phyloP scores from a whole-genome alignment of 78 protist species.

The slime mould (Dictyostelium discoideum) region dicty_2.7 NC_007090.3:3325001-3325500 shows the following conservation, averaged over 20 bases:
- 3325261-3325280: slow-evolving; percentile 99
- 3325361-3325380: slow-evolving; percentile 98
- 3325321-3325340: slow-evolving; percentile 94
- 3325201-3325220: slow-evolving; percentile 92
- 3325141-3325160: slow-evolving; percentile 96
- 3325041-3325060: slow-evolving; percentile 91
- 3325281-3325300: slow-evolving; percentile 97
- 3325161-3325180: slow-evolving; percentile 94
- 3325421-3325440: slow-evolving; percentile 99
- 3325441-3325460: slow-evolving; percentile 91
- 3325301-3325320: slow-evolving; percentile 88
- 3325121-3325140: slow-evolving; percentile 99
- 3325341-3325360: slow-evolving; percentile 96
- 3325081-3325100: slow-evolving; percentile 95
- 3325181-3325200: slow-evolving; percentile 96
- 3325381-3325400: slow-evolving; percentile 95
- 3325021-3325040: slow-evolving; percentile 98
- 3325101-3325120: slow-evolving; percentile 93
- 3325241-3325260: slow-evolving; percentile 98
- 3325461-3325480: slow-evolving; percentile 87
- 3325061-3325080: slow-evolving; percentile 89
- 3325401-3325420: slow-evolving; percentile 99
- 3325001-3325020: slow-evolving; percentile 96
- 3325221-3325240: slow-evolving; percentile 95
- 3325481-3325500: slow-evolving; percentile 90